Conservation (phyloP, 2,329 filamentous ascomycete species). For the Venturiaceae sp. region DNA sequence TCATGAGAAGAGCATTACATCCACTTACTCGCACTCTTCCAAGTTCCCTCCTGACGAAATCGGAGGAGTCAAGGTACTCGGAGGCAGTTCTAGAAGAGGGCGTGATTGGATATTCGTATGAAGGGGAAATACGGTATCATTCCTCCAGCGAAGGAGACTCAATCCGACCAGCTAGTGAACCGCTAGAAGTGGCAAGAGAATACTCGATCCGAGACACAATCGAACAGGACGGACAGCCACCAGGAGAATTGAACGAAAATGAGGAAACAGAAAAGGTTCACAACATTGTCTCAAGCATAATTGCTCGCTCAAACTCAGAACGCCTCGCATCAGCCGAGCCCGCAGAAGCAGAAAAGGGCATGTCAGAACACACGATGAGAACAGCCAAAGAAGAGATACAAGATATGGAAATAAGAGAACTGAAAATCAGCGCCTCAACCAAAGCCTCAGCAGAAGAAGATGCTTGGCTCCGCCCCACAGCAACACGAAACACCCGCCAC, state of each 20-base stretch:
- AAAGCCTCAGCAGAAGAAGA: not conserved
- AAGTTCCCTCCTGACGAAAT: slow-evolving; percentile 18
- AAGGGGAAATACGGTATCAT: not conserved
- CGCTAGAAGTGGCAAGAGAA: no score
- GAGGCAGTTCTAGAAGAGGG: slow-evolving; percentile 15
- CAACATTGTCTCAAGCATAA: not conserved
- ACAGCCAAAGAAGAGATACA: not conserved
- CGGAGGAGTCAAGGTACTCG: slow-evolving; percentile 13
- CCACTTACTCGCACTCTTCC: slow-evolving; percentile 20
- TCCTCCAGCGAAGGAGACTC: not conserved
- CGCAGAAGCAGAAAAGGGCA: not conserved
- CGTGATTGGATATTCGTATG: not conserved
- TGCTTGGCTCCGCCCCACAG: not conserved
- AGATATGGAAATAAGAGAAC: not conserved
- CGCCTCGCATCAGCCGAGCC: not conserved
- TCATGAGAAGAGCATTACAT: not conserved
- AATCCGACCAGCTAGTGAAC: slow-evolving; percentile 8
- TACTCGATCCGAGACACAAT: not conserved
- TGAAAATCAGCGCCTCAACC: not conserved
- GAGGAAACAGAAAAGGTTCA: not conserved
- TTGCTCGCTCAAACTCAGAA: not conserved
- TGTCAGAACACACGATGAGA: not conserved
- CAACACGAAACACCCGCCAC: not conserved
- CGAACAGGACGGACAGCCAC: not conserved
- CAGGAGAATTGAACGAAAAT: not conserved